Conservation (phyloP, 2,329 filamentous ascomycete species). For the Aspergillus fructus region DNA sequence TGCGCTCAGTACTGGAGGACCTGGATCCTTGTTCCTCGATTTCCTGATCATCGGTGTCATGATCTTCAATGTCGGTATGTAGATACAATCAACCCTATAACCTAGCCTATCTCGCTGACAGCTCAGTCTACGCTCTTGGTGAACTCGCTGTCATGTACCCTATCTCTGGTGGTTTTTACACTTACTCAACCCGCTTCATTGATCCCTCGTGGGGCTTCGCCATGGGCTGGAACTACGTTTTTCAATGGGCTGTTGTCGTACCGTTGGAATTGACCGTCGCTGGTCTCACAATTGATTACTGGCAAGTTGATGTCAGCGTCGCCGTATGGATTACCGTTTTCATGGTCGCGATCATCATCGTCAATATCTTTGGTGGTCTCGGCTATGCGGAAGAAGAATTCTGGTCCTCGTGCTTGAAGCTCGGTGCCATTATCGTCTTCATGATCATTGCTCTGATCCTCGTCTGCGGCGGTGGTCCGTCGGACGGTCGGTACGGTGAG, state of each 20-base stretch:
- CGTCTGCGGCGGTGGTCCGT: constrained; percentile 30
- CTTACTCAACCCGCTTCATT: constrained; percentile 59
- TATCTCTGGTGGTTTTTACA: constrained; percentile 61
- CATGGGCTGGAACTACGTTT: constrained; percentile 61
- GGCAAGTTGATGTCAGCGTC: constrained; percentile 50
- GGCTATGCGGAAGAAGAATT: constrained; percentile 35
- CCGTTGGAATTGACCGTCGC: constrained; percentile 71
- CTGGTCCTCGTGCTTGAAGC: constrained; percentile 24
- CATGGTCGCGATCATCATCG: constrained; percentile 49
- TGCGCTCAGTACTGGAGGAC: constrained; percentile 15
- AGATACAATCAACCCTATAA: not conserved
- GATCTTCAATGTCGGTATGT: constrained; percentile 45
- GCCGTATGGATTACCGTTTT: constrained; percentile 60
- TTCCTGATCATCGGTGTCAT: constrained; percentile 59
- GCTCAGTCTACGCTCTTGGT: constrained; percentile 56
- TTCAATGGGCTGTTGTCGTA: constrained; percentile 81
- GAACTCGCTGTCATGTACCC: constrained; percentile 63
- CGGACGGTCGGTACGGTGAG: constrained; percentile 29
- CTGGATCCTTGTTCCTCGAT: constrained; percentile 28
- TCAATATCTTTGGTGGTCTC: constrained; percentile 59
- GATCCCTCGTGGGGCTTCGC: constrained; percentile 57
- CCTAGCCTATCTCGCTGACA: not conserved
- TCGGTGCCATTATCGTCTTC: constrained; percentile 24
- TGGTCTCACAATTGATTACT: constrained; percentile 55
- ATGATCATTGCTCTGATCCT: constrained; percentile 31